Conservation (phyloP, 129 eudicot species). For the carrot (Daucus carota) region DH1_v3.0 NC_030385.2:42448001-42448500, state of each 20-base stretch:
- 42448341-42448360: too few species aligned
- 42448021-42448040: background rate
- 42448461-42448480: too few species aligned
- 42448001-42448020: slow-evolving; percentile 8
- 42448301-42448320: too few species aligned
- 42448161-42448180: background rate
- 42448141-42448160: background rate
- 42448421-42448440: too few species aligned
- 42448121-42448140: background rate
- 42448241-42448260: background rate
- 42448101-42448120: background rate
- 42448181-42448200: background rate
- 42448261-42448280: too few species aligned
- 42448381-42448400: too few species aligned
- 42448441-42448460: too few species aligned
- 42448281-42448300: too few species aligned
- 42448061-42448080: background rate
- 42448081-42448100: background rate
- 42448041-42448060: background rate
- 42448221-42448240: background rate
- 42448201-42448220: background rate
- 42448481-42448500: too few species aligned
- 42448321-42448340: too few species aligned
- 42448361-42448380: too few species aligned
- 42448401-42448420: too few species aligned